A percentile compares a stretch with the other conserved stretches of the same genome.
These are phyloP conservation scores for Endotrypanum monterogeii DNA, from an alignment of 208 protist genomes.

Conservation along the genomic window DNA sequence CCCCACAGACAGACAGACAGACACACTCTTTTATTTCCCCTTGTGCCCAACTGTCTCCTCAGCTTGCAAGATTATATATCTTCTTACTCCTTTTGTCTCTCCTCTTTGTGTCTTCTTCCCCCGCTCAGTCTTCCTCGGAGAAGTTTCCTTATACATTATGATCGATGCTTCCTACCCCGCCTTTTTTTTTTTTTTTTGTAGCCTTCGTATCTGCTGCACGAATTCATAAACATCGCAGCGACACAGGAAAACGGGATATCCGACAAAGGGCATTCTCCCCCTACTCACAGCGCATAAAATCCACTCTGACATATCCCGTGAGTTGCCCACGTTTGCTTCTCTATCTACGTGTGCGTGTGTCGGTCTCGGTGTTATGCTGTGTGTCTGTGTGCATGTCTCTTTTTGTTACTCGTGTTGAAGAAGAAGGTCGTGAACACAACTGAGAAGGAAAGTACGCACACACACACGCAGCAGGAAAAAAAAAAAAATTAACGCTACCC, in stretches of 20 bases:
- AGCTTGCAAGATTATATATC: constrained; percentile 13
- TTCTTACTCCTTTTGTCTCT: background rate
- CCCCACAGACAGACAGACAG: no score
- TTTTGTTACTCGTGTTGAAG: no score
- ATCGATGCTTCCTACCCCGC: background rate
- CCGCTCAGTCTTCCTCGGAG: background rate
- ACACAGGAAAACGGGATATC: constrained; percentile 7
- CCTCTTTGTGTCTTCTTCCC: background rate
- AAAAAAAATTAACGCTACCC: background rate
- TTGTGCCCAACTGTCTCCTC: constrained; percentile 12
- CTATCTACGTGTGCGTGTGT: background rate
- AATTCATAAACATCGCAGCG: constrained; percentile 12
- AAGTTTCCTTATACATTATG: constrained; percentile 6
- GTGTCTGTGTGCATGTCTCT: no score
- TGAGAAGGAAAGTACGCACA: no score
- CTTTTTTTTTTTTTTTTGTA: background rate
- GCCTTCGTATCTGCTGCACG: constrained; percentile 5
- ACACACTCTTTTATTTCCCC: background rate
- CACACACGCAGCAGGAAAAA: background rate
- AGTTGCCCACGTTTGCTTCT: background rate
- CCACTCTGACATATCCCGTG: background rate
- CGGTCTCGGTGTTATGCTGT: background rate
- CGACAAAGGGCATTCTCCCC: background rate
- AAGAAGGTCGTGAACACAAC: no score
- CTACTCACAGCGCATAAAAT: background rate